Evolutionary conservation across 176 grass and related monocot genomes (phyloP).

Genomic region (Zoysia pacifica): DNA sequence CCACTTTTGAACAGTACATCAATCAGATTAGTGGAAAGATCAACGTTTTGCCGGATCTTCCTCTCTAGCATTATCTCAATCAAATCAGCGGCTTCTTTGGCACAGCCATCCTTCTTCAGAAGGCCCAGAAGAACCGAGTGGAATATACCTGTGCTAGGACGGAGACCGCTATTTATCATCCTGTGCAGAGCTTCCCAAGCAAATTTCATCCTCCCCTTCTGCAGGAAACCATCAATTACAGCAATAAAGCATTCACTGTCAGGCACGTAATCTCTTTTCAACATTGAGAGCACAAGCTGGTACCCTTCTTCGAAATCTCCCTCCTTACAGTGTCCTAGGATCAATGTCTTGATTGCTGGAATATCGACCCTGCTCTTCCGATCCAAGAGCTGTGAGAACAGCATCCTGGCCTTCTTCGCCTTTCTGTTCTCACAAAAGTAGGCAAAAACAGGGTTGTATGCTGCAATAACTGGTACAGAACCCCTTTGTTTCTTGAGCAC

Average conservation of each 20-base stretch:
- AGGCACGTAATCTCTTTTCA: constrained; percentile 75
- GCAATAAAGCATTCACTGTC: constrained; percentile 63
- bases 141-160: constrained; percentile 71
- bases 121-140: constrained; percentile 73
- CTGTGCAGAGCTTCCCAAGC: constrained; percentile 66
- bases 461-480: constrained; percentile 55
- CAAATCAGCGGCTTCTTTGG: constrained; percentile 69
- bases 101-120: constrained; percentile 57
- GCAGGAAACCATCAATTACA: constrained; percentile 66
- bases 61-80: constrained; percentile 74
- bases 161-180: constrained; percentile 76
- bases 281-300: constrained; percentile 69
- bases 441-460: constrained; percentile 73
- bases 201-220: constrained; percentile 57
- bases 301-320: constrained; percentile 63
- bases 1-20: constrained; percentile 51
- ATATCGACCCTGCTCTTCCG: constrained; percentile 63
- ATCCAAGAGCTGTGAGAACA: constrained; percentile 67
- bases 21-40: constrained; percentile 66
- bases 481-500: constrained; percentile 60
- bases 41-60: constrained; percentile 67
- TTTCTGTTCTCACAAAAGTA: constrained; percentile 70
- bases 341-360: constrained; percentile 73
- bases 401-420: constrained; percentile 68
- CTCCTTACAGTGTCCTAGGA: constrained; percentile 82